Evolutionary conservation across 192 early-diverging fungal genomes (phyloP).

Genomic region (Irineochytrium annulatum): DNA sequence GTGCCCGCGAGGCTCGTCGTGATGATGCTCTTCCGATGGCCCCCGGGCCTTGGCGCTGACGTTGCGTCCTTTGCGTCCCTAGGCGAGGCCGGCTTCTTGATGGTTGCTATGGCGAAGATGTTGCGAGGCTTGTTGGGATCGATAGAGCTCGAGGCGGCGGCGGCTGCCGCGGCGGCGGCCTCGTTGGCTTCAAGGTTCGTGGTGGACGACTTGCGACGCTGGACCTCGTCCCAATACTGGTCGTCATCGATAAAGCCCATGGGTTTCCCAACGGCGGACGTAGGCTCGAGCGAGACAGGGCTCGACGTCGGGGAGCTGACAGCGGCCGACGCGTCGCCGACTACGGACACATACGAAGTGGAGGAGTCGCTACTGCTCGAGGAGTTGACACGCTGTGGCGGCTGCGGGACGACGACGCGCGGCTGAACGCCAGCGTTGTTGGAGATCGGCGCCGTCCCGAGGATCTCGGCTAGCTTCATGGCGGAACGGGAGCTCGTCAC

Average conservation of each 20-base stretch:
- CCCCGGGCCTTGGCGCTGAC: no score
- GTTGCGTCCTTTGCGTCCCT: no score
- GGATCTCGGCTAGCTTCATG: not conserved
- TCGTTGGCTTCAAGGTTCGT: not conserved
- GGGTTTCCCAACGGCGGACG: constrained; percentile 7
- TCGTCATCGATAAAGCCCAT: constrained; percentile 16
- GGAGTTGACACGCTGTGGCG: not conserved
- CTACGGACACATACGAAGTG: not conserved
- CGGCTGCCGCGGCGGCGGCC: not conserved
- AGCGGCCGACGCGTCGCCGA: not conserved
- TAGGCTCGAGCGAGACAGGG: no score
- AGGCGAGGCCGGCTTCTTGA: no score
- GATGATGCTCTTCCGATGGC: no score
- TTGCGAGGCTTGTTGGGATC: no score
- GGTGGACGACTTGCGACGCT: not conserved
- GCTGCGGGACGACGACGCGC: not conserved
- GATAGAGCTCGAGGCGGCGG: not conserved
- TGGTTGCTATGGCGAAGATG: no score
- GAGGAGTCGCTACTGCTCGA: not conserved
- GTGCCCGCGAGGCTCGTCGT: no score
- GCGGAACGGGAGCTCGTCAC: not conserved
- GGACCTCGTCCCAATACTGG: not conserved
- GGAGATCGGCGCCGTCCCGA: not conserved
- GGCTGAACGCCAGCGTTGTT: not conserved
- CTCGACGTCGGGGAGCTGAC: no score